Base-by-base conservation (phyloP, 2,329 filamentous ascomycete genomes). In the Arachnomyces sp. region DNA sequence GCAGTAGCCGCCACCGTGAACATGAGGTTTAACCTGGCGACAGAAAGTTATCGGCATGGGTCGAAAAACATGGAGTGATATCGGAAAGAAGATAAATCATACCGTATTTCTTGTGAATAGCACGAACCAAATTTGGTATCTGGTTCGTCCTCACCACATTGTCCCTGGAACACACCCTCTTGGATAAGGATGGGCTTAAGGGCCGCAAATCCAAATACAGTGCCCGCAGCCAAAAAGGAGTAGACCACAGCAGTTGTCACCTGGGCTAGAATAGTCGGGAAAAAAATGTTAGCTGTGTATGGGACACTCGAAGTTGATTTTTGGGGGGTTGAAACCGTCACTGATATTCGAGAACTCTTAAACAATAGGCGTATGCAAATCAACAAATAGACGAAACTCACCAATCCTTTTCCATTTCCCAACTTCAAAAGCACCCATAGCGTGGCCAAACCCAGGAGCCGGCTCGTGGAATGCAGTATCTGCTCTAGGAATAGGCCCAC, bases 1-100 rank as follows among this genome's bases (percentile, higher is more conserved):
- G 78, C 84, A 7, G 94, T 87, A 11, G 87, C 88, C 9, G 88
- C 88, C 31, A 88, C 75, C 4, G 87, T 93, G 69, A 95, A 95
- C 85, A 94, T 94, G 50, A 95, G 69, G 60, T 95, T 95, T 42
- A 95, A 73, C 44, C 71, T 72, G 38, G 14, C n/a, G 11, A n/a
- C 4, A 13, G 11, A n/a, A 34, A 15, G 44, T 16, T 33, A 39
- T 44, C 29, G 43, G 37, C 21, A 18, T 13, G 12, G 28, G 53
- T 39, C 51, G 44, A 35, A 12, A 17, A 4, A 9, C 17, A 15
- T 7, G 17, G 28, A 13, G 34, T 9, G 6, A 28, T 11, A 16
- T 11, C 15, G 15, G 16, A 16, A 8, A 21, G 29, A n/a, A 13
- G 14, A 14, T 17, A 28, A 49, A n/a, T n/a, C 52, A n/a, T 55